Conservation (phyloP, 2,329 filamentous ascomycete genomes). For the Botryotinia globosa region DNA sequence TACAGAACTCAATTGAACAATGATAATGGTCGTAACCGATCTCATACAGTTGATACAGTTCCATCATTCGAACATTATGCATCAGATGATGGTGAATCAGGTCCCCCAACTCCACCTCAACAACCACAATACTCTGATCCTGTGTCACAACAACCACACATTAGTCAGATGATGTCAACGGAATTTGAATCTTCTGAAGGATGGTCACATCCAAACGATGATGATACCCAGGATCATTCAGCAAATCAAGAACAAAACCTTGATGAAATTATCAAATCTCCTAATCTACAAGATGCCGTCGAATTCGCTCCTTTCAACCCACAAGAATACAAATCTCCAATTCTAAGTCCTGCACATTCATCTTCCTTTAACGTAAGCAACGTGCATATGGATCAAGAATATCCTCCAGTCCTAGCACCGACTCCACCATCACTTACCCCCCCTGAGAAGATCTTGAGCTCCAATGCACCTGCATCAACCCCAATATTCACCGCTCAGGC, state of each 20-base stretch:
- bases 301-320: conserved; percentile 30
- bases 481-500: not conserved
- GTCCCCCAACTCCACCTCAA: conserved; percentile 13
- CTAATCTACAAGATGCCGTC: conserved; percentile 20
- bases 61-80: conserved; percentile 32
- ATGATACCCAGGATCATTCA: not conserved
- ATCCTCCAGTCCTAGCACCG: not conserved
- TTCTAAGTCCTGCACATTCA: conserved; percentile 3
- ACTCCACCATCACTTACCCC: not conserved
- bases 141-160: not conserved
- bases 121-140: not conserved
- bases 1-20: not conserved
- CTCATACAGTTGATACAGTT: conserved; percentile 32
- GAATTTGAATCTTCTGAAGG: conserved; percentile 7
- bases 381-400: conserved; percentile 13
- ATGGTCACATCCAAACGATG: conserved; percentile 11
- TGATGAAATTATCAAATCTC: conserved; percentile 3
- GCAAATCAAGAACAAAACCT: not conserved
- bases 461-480: not conserved
- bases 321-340: conserved; percentile 24
- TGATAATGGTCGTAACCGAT: not conserved
- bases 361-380: conserved; percentile 12
- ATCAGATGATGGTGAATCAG: conserved; percentile 25
- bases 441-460: not conserved
- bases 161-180: conserved; percentile 21